Evolutionary conservation across 805 yeast species (phyloP).

Genomic region (Tetrapisispora arboricola): DNA sequence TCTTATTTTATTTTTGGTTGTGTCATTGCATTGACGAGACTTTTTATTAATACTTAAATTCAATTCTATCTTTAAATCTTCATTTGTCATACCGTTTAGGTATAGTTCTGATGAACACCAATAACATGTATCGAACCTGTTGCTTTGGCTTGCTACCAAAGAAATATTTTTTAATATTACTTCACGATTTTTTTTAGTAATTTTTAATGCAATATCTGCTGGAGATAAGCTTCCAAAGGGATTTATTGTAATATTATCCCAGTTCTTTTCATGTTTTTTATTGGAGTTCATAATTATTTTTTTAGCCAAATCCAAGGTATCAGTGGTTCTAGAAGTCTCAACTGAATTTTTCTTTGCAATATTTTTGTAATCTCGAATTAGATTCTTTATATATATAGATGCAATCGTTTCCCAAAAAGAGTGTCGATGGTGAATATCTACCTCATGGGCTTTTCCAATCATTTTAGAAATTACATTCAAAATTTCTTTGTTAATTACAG

Average conservation of each 20-base stretch:
- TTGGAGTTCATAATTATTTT: slow-evolving; percentile 11
- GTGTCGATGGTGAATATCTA: slow-evolving; percentile 15
- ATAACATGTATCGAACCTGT: slow-evolving; percentile 14
- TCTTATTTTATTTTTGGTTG: neutral
- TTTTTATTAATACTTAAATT: slow-evolving; percentile 15
- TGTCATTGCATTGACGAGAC: slow-evolving; percentile 8
- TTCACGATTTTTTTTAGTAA: slow-evolving; percentile 14
- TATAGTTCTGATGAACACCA: slow-evolving; percentile 23
- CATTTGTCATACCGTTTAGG: slow-evolving; percentile 12
- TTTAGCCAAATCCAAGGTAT: slow-evolving; percentile 16
- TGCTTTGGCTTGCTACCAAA: slow-evolving; percentile 9
- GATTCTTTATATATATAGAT: slow-evolving; percentile 16
- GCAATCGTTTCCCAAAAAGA: slow-evolving; percentile 20
- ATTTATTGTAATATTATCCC: slow-evolving; percentile 7
- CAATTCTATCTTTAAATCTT: slow-evolving; percentile 22
- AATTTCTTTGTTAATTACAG: slow-evolving; percentile 4
- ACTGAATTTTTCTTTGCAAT: neutral
- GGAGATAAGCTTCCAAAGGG: slow-evolving; percentile 19
- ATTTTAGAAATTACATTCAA: slow-evolving; percentile 12
- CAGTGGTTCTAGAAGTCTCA: neutral
- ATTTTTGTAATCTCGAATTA: slow-evolving; percentile 6
- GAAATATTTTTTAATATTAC: slow-evolving; percentile 22
- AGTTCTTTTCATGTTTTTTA: neutral
- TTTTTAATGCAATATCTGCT: slow-evolving; percentile 9
- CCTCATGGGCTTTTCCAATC: slow-evolving; percentile 13